Base-by-base conservation (phyloP, 2,329 filamentous ascomycete genomes). In the Colletotrichum costaricense region DNA sequence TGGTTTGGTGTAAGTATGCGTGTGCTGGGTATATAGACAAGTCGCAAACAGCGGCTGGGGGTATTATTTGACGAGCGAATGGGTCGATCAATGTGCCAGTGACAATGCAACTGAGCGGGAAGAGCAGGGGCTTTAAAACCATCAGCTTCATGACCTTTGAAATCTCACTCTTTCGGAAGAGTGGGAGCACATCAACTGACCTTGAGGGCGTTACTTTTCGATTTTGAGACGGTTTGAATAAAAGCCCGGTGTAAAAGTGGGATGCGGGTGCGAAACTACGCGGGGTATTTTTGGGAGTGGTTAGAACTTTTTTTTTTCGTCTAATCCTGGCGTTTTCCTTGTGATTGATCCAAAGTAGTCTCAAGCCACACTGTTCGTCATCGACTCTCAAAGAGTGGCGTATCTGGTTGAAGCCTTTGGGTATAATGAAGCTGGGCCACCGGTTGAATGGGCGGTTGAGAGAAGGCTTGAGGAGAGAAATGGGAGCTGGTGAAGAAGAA, bases 321-420 rank as follows among this genome's bases (percentile, higher is more conserved):
- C 24, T 22, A 59, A 62, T 42, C 28, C n/a, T 26, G 38, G 14
- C 26, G 46, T 59, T 55, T 54, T 57, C 54, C 66, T 73, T 69
- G 70, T 70, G 70, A 70, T 64, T 60, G 24, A 33, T 46, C 63
- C 54, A 66, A 33, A 35, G 35, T 55, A 54, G 66, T 5, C 35
- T 69, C 59, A 73, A 73, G 70, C 70, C 70, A 73, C 70, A 70
- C 42, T 70, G n/a, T 73, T 65, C 59, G 70, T 73, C 70, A 73
- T 73, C 59, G 60, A 69, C 70, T 73, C 26, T 46, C 19, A n/a
- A 56, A 22, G 33, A 62, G 70, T 69, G 67, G 66, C 70, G 59
- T 26, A 49, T 54, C 16, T 59, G 63, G 11, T 57, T 24, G 35
- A 26, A 33, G 33, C 26, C 24, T 54, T 46, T 16, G 22, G 52